These are phyloP conservation scores for Rhizopus stolonifer DNA, from an alignment of 371 early-diverging fungal species.

Conservation along the genomic window DNA sequence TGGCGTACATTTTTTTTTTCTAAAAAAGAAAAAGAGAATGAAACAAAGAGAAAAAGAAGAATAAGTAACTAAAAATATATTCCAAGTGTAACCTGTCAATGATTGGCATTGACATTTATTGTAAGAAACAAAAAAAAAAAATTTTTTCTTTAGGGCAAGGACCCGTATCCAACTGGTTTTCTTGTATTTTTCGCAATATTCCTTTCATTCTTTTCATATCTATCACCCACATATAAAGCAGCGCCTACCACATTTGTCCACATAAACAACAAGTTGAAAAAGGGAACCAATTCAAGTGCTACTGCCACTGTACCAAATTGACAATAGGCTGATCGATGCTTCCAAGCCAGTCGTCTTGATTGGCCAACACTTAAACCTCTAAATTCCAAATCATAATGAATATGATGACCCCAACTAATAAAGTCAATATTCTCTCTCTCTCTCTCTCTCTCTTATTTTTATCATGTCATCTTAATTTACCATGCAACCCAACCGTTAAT, in stretches of 20 bases:
- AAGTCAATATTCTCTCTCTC: neutral
- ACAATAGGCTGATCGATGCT: constrained; percentile 39
- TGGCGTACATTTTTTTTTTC: too few species aligned
- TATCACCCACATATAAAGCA: constrained; percentile 72
- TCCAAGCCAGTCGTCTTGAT: constrained; percentile 47
- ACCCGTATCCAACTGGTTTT: constrained; percentile 19
- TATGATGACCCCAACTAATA: constrained; percentile 51
- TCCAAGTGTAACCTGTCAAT: too few species aligned
- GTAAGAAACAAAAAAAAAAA: neutral
- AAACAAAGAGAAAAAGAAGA: too few species aligned
- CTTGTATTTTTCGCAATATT: constrained; percentile 13
- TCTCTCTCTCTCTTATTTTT: neutral
- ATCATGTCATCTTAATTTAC: too few species aligned
- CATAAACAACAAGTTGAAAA: constrained; percentile 68
- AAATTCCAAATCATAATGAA: constrained; percentile 59
- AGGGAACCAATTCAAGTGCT: constrained; percentile 63
- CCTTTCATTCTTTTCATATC: constrained; percentile 51
- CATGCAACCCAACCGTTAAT: constrained; percentile 58
- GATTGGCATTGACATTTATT: too few species aligned
- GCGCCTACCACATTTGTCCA: constrained; percentile 79
- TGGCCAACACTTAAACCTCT: constrained; percentile 53
- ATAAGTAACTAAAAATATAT: too few species aligned
- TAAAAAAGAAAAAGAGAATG: too few species aligned
- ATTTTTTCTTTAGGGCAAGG: constrained; percentile 1
- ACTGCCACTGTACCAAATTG: constrained; percentile 66